phyloP scores from a whole-genome alignment of 768 basidiomycete genomes.

The Lactifluus subvellereus region DNA sequence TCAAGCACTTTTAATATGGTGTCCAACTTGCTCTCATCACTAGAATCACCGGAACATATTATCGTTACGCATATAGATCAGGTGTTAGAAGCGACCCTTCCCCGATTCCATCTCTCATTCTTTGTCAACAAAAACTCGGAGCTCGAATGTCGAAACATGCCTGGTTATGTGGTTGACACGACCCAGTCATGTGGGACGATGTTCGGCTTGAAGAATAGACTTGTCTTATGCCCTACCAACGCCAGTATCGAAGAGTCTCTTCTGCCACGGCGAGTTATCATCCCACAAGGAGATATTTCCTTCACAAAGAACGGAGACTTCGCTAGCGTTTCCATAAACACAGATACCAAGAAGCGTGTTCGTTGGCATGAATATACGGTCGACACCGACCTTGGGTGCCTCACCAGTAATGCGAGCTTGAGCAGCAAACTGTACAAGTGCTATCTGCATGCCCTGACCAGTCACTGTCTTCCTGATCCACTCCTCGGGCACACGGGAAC shows the following conservation, averaged over 20 bases:
- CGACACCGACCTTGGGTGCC: conserved; percentile 30
- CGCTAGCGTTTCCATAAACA: neutral
- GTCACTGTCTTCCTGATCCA: conserved; percentile 39
- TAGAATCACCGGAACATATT: neutral
- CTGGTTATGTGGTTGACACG: too few relatives aligned
- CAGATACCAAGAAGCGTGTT: neutral
- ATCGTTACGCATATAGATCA: neutral
- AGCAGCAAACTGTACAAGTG: conserved; percentile 34
- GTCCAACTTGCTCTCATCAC: neutral
- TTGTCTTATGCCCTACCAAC: too few relatives aligned
- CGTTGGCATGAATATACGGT: conserved; percentile 30
- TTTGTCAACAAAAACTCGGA: too few relatives aligned
- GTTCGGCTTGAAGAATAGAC: too few relatives aligned
- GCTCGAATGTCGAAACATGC: too few relatives aligned
- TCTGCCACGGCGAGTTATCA: conserved; percentile 5
- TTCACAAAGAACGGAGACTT: neutral
- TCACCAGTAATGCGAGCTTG: conserved; percentile 29
- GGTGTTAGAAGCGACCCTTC: neutral
- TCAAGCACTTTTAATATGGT: neutral
- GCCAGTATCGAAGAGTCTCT: too few relatives aligned
- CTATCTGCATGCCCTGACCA: conserved; percentile 45
- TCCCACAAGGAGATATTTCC: conserved; percentile 2
- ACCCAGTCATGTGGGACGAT: too few relatives aligned
- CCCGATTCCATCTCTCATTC: too few relatives aligned
- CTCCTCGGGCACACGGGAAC: conserved; percentile 41